Evolutionary conservation across 768 basidiomycete genomes (phyloP), one percentile per base, ranked within the genome.

Genomic region (Mycena alexandri): DNA sequence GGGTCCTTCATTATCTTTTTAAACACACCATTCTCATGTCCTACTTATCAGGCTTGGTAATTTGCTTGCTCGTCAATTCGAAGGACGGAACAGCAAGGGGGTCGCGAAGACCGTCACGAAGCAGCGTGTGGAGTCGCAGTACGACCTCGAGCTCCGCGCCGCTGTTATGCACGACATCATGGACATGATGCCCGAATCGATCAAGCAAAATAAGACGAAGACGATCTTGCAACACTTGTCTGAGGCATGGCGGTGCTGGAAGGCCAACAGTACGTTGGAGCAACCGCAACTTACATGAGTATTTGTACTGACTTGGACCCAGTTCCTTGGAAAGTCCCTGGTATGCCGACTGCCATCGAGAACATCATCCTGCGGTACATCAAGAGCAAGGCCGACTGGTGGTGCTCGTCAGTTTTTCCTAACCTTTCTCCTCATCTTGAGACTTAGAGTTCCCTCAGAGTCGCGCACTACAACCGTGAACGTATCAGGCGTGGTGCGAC

Each of bases 91-190:
- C 79, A 93, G 92, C 80, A 96, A 96, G 80, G 96, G 96, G 57
- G 88, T 96, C 67, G 97, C 97, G 1, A 98, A 98, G 84, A 99
- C 97, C 0, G 97, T 99, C 24, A 99, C 98, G 25, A 99, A 99
- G 81, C 98, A 99, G 81, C 90, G 97, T 74, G 98, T 99, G 16
- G 98, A 99, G 80, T 98, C 96, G 11, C 98, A 99, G 78, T 99
- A 96, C 74, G 98, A 99, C 78, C 86, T 99, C 41, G 98, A 99
- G 77, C 83, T 99, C 48, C 91, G 98, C 60, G 98, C 98, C 0
- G 96, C 98, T 52, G 97, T 99, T 74, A 99, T 99, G 98, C 97
- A 98, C 81, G 97, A 99, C 79, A 99, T 99, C 73, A 84, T 99
- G 72, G 97, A 99, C 83, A 98, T 99, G 97, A 98, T 99, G 97